Conservation (phyloP, 2,329 filamentous ascomycete genomes). For the Neofusicoccum sp. region DNA sequence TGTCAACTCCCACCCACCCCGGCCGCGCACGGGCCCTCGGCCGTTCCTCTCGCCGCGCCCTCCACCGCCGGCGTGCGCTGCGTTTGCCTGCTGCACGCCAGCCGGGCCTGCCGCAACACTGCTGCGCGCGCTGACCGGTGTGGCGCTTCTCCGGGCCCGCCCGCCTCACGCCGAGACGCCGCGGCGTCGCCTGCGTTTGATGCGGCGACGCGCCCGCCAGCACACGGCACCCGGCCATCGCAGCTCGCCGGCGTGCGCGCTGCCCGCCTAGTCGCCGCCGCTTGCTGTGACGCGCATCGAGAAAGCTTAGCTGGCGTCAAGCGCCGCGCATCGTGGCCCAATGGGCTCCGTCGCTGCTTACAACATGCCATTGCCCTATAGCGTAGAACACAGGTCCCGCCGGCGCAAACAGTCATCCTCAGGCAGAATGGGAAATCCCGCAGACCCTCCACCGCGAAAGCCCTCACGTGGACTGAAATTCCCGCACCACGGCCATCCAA, state of each 20-base stretch:
- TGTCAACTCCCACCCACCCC: slow-evolving; percentile 9
- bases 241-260: too few species aligned
- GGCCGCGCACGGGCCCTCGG: slow-evolving; percentile 4
- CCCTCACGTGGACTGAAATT: background rate
- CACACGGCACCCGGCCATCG: too few species aligned
- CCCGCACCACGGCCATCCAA: background rate
- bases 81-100: background rate
- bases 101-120: background rate
- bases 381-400: background rate
- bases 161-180: too few species aligned
- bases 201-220: too few species aligned
- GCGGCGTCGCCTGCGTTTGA: too few species aligned
- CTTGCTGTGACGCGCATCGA: background rate
- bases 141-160: too few species aligned
- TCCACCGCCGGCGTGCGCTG: background rate
- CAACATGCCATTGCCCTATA: background rate
- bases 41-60: slow-evolving; percentile 20
- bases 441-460: background rate
- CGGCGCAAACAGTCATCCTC: background rate
- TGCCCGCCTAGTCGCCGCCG: background rate
- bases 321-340: background rate
- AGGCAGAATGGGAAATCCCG: background rate
- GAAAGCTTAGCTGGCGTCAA: slow-evolving; percentile 9
- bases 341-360: background rate
- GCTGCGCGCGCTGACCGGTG: background rate